A percentile compares a stretch with the other conserved stretches of the same genome.
phyloP scores from a whole-genome alignment of 2,329 filamentous ascomycete species.

The Scedosporium aurantiacum region DNA sequence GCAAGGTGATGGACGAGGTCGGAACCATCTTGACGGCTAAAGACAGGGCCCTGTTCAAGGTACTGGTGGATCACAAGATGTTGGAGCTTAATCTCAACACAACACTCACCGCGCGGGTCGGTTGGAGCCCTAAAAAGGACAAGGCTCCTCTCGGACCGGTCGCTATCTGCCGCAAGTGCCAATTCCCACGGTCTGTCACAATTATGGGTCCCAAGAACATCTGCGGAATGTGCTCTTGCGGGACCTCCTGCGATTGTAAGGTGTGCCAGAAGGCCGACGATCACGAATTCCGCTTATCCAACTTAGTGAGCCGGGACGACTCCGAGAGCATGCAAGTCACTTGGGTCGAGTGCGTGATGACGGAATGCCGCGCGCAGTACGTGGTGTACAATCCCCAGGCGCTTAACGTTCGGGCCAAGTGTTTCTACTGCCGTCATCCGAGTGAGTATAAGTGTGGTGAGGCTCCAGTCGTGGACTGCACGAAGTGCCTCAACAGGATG shows the following conservation, averaged over 20 bases:
- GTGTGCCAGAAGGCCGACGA: constrained; percentile 14
- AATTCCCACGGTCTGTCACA: constrained; percentile 36
- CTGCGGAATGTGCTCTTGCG: constrained; percentile 30
- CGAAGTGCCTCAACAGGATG: constrained; percentile 30
- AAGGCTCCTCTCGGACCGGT: constrained; percentile 30
- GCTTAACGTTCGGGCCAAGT: constrained; percentile 35
- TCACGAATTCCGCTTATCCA: constrained; percentile 12
- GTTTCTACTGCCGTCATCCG: constrained; percentile 32
- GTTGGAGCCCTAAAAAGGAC: constrained; percentile 35
- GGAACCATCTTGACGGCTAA: constrained; percentile 20
- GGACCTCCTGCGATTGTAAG: constrained; percentile 12
- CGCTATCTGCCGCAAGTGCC: constrained; percentile 27
- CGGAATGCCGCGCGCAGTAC: constrained; percentile 35
- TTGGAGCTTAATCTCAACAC: constrained; percentile 34
- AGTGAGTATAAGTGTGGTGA: constrained; percentile 7
- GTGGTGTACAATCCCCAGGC: constrained; percentile 32
- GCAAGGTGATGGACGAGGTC: constrained; percentile 24
- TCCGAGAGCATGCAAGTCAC: constrained; percentile 19
- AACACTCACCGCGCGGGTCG: constrained; percentile 28
- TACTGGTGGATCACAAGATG: constrained; percentile 33
- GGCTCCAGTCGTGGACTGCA: constrained; percentile 33
- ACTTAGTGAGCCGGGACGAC: constrained; percentile 21
- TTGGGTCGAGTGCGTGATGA: constrained; percentile 37
- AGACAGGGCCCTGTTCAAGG: constrained; percentile 31
- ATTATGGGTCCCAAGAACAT: constrained; percentile 28